Conservation (phyloP, 768 basidiomycete species). For the Strobilomyces echinocephalus region DNA sequence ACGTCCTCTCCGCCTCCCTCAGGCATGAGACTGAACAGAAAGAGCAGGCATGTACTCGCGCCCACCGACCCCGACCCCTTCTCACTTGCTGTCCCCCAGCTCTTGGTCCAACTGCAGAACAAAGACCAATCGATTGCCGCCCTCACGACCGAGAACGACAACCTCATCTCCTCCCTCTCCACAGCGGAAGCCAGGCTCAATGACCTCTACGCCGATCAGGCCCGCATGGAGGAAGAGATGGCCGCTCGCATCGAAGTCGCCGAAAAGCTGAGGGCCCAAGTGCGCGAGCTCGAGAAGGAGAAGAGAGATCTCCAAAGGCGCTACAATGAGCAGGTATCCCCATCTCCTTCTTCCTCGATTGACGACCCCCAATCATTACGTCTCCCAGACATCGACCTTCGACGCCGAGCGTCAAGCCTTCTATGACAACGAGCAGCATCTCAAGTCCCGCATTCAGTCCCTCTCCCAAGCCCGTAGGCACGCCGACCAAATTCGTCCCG, state of each 20-base stretch:
- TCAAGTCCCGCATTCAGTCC: slow-evolving; percentile 85
- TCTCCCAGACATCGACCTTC: slow-evolving; percentile 69
- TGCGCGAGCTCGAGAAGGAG: slow-evolving; percentile 85
- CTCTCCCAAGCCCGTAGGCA: slow-evolving; percentile 64
- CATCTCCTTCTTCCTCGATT: slow-evolving; percentile 11
- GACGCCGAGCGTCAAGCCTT: slow-evolving; percentile 90
- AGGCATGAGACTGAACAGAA: slow-evolving; percentile 78
- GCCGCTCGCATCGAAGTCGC: slow-evolving; percentile 76
- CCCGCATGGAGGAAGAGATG: slow-evolving; percentile 76
- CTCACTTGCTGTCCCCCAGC: slow-evolving; percentile 38
- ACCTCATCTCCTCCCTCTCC: slow-evolving; percentile 58
- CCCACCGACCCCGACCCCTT: slow-evolving; percentile 2
- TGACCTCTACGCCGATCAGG: slow-evolving; percentile 78
- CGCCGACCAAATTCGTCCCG: slow-evolving; percentile 34
- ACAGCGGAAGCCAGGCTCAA: slow-evolving; percentile 67
- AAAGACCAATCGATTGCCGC: slow-evolving; percentile 65
- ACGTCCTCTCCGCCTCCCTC: slow-evolving; percentile 56
- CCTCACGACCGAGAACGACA: slow-evolving; percentile 62
- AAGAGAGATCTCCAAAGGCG: slow-evolving; percentile 76
- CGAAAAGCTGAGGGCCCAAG: slow-evolving; percentile 75
- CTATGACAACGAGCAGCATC: slow-evolving; percentile 91
- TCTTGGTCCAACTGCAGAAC: slow-evolving; percentile 71
- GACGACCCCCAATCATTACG: slow-evolving; percentile 10
- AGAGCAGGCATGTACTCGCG: slow-evolving; percentile 54
- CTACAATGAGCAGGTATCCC: slow-evolving; percentile 79